phyloP scores from a whole-genome alignment of 306 rosid genomes.

The Geum urbanum region DNA sequence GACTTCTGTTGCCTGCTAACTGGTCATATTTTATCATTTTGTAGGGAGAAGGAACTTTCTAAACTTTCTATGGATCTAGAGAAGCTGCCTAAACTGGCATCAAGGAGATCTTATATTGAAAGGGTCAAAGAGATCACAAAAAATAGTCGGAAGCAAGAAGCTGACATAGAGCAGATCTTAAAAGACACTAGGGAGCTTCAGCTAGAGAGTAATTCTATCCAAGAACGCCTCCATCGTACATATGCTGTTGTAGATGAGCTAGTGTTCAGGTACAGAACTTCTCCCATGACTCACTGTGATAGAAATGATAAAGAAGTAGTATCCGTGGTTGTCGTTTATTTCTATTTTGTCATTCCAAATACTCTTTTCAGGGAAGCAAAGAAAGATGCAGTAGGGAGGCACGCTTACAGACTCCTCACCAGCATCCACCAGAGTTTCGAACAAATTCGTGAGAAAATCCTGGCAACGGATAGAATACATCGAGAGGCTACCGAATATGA shows the following conservation, averaged over 20 bases:
- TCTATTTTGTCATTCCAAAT: neutral
- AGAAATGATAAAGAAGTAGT: no score
- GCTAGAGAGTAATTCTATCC: constrained; percentile 78
- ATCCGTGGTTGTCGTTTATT: no score
- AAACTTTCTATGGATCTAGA: constrained; percentile 34
- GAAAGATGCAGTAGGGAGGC: constrained; percentile 63
- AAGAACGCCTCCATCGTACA: constrained; percentile 78
- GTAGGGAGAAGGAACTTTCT: constrained; percentile 43
- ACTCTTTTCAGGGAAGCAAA: constrained; percentile 69
- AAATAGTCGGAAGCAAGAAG: constrained; percentile 77
- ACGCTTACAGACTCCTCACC: constrained; percentile 68
- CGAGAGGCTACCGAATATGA: constrained; percentile 73
- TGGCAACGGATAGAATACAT: constrained; percentile 64
- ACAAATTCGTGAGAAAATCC: constrained; percentile 65
- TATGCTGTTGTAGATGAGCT: constrained; percentile 77
- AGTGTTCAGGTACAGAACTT: constrained; percentile 59
- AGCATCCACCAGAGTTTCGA: constrained; percentile 74
- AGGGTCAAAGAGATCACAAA: constrained; percentile 78
- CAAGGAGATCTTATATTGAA: constrained; percentile 71
- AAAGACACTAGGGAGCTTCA: constrained; percentile 88
- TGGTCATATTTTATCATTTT: constrained; percentile 15
- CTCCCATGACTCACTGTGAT: neutral
- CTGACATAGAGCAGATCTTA: constrained; percentile 70
- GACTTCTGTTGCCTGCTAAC: constrained; percentile 16
- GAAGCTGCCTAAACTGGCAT: constrained; percentile 40